phyloP scores from a whole-genome alignment of 1,284 basidiomycete species.

The Cryptococcus depauperatus region DNA sequence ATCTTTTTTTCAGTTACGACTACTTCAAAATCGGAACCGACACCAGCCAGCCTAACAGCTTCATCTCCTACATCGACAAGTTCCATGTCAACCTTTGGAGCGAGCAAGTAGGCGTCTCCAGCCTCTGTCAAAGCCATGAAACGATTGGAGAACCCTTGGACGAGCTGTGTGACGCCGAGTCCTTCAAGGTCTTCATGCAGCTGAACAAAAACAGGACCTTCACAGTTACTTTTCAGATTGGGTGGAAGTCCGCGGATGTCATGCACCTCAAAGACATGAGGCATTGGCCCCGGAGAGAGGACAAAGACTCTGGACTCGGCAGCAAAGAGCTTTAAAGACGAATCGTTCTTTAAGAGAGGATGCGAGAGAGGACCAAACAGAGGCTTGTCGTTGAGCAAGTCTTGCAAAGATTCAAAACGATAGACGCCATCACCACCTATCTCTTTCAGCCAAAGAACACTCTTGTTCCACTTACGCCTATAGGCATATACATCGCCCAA shows the following conservation, averaged over 20 bases:
- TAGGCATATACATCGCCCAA: constrained; percentile 13
- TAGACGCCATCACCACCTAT: constrained; percentile 7
- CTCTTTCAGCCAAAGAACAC: neutral
- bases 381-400: constrained; percentile 3
- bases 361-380: constrained; percentile 1
- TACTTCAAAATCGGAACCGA: constrained; percentile 30
- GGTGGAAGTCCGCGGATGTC: constrained; percentile 7
- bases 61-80: constrained; percentile 10
- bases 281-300: constrained; percentile 2
- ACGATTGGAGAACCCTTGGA: constrained; percentile 23
- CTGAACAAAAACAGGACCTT: constrained; percentile 1
- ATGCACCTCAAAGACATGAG: constrained; percentile 20
- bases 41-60: constrained; percentile 17
- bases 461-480: constrained; percentile 5
- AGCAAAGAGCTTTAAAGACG: constrained; percentile 12
- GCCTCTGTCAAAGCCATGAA: constrained; percentile 22
- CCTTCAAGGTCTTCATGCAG: constrained; percentile 32
- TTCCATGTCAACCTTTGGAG: constrained; percentile 10
- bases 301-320: constrained; percentile 26
- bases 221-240: neutral
- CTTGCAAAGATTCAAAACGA: constrained; percentile 12
- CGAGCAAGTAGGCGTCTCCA: constrained; percentile 27
- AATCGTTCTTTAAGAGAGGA: constrained; percentile 2
- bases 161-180: constrained; percentile 14
- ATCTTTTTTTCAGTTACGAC: constrained; percentile 20